Conservation (phyloP, 2,329 filamentous ascomycete genomes). For the Fusarium humuli region DNA sequence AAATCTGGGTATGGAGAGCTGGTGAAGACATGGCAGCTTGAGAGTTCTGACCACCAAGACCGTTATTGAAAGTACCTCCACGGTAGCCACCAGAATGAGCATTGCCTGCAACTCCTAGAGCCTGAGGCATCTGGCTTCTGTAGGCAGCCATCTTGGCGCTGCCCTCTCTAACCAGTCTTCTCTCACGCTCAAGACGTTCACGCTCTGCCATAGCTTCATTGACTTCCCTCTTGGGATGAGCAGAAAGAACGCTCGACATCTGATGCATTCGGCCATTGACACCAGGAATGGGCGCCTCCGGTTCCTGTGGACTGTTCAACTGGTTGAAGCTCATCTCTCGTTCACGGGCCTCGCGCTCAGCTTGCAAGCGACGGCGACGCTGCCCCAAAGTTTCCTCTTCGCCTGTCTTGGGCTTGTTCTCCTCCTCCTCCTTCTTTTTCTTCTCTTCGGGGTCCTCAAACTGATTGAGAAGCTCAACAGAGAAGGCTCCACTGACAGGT, state of each 20-base stretch:
- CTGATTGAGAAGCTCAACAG: constrained; percentile 74
- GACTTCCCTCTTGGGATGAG: constrained; percentile 55
- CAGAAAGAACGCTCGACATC: constrained; percentile 69
- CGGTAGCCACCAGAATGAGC: constrained; percentile 60
- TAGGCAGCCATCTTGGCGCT: constrained; percentile 63
- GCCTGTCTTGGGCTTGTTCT: constrained; percentile 49
- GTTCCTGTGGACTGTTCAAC: constrained; percentile 26
- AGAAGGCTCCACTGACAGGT: constrained; percentile 74
- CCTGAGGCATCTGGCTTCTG: constrained; percentile 62
- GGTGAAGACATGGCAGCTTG: constrained; percentile 46
- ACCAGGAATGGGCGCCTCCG: constrained; percentile 18
- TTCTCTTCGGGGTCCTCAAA: constrained; percentile 65
- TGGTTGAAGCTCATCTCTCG: constrained; percentile 61
- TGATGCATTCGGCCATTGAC: constrained; percentile 56
- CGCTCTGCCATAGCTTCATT: constrained; percentile 58
- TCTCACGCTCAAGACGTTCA: constrained; percentile 56
- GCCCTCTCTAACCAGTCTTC: constrained; percentile 55
- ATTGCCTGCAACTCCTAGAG: constrained; percentile 49
- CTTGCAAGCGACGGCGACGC: constrained; percentile 78
- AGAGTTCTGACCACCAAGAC: constrained; percentile 54
- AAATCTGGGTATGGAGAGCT: constrained; percentile 44
- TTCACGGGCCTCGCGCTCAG: constrained; percentile 73
- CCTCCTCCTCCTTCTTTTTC: constrained; percentile 51
- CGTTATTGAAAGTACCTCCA: constrained; percentile 67
- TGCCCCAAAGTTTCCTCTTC: constrained; percentile 85